A percentile compares a stretch with the other conserved stretches of the same genome.
Evolutionary conservation across 208 protist genomes (phyloP).

Genomic region (Trypanosoma platydactyli): DNA sequence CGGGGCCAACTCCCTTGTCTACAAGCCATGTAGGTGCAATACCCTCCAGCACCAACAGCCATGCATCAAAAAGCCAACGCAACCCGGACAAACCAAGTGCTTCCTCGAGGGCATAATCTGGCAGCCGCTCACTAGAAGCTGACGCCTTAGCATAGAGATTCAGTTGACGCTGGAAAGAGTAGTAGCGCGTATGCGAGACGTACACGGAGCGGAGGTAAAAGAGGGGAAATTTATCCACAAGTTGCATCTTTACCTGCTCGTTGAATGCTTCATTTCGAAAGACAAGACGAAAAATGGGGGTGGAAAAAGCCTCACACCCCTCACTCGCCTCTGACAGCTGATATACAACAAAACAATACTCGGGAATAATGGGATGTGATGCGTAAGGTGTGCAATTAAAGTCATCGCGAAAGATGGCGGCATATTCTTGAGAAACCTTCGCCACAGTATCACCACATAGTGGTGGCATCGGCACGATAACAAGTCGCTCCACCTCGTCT

Average conservation of each 20-base stretch:
- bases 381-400: conserved; percentile 36
- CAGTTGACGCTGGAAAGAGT: conserved; percentile 28
- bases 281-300: conserved; percentile 72
- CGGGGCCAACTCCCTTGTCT: conserved; percentile 37
- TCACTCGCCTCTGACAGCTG: conserved; percentile 35
- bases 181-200: conserved; percentile 55
- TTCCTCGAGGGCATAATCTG: conserved; percentile 24
- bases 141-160: conserved; percentile 20
- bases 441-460: conserved; percentile 49
- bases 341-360: conserved; percentile 84
- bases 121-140: conserved; percentile 5
- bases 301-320: conserved; percentile 13
- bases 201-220: conserved; percentile 79
- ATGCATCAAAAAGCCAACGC: conserved; percentile 41
- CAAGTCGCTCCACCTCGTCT: conserved; percentile 58
- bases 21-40: conserved; percentile 45
- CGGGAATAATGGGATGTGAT: conserved; percentile 61
- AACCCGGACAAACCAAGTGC: conserved; percentile 8
- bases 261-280: conserved; percentile 81
- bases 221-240: conserved; percentile 45
- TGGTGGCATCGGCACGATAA: conserved; percentile 56
- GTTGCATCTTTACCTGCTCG: conserved; percentile 30
- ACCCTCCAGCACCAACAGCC: conserved; percentile 50
- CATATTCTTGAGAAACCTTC: conserved; percentile 58
- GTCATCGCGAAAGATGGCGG: conserved; percentile 47